Percentiles rank a stretch among this genome's conserved stretches.
Conservation (phyloP, 192 early-diverging fungal species). For the Entomortierella parvispora region DNA sequence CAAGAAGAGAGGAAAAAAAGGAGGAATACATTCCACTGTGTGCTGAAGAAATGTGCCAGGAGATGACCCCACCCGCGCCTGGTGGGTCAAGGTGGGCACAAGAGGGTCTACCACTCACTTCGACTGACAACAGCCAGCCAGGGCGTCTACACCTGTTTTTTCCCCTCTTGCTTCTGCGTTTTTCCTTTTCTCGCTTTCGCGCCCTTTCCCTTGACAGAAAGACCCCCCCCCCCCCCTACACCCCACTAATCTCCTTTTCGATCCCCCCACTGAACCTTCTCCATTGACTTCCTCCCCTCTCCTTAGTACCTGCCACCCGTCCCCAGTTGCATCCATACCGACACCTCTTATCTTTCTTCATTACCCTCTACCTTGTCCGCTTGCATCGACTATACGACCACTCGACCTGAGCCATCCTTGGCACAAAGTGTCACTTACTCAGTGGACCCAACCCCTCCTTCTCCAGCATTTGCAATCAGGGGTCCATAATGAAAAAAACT, state of each 20-base stretch:
- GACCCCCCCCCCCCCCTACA: background rate
- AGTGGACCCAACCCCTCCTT: background rate
- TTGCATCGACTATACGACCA: no score
- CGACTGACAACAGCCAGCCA: background rate
- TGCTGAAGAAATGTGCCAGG: constrained; percentile 7
- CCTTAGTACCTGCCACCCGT: background rate
- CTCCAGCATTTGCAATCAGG: background rate
- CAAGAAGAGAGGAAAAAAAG: constrained; percentile 1
- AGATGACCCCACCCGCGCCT: background rate
- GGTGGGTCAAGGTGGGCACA: no score
- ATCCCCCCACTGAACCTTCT: background rate
- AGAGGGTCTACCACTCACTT: background rate
- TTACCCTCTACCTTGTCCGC: no score
- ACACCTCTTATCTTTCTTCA: background rate
- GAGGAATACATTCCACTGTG: constrained; percentile 31
- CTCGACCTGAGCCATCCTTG: no score
- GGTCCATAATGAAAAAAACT: constrained; percentile 8
- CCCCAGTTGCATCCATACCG: background rate
- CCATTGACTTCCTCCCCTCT: background rate
- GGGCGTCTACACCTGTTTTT: background rate
- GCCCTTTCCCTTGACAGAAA: background rate
- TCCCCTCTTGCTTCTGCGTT: background rate
- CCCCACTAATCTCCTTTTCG: background rate
- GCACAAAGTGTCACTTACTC: background rate
- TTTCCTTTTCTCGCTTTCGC: background rate